phyloP scores from a whole-genome alignment of 1,284 basidiomycete species.

The Cryptococcus sp. region DNA sequence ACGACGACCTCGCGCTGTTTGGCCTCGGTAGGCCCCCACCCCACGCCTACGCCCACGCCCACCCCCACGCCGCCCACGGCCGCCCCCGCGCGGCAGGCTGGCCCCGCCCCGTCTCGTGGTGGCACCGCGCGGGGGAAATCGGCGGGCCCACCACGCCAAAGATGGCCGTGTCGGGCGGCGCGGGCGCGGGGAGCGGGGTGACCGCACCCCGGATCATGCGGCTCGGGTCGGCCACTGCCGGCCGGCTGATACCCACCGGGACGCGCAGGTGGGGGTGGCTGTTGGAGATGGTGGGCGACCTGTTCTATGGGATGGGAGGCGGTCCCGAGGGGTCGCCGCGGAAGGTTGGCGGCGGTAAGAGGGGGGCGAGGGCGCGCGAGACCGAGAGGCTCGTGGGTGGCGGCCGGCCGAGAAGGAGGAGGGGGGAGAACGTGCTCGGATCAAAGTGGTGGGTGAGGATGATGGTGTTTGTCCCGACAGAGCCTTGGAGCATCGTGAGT shows the following conservation, averaged over 20 bases:
- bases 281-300: constrained; percentile 5
- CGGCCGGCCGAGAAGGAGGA: constrained; percentile 4
- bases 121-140: neutral
- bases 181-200: too few species aligned
- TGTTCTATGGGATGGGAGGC: neutral
- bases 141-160: constrained; percentile 16
- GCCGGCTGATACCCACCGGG: constrained; percentile 18
- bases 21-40: constrained; percentile 1
- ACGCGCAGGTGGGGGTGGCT: constrained; percentile 26
- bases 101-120: neutral
- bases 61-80: too few species aligned
- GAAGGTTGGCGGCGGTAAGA: constrained; percentile 1
- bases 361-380: constrained; percentile 16
- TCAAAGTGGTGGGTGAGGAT: constrained; percentile 23
- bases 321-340: neutral
- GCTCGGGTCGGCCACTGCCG: constrained; percentile 4
- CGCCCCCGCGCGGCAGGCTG: too few species aligned
- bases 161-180: neutral
- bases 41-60: too few species aligned
- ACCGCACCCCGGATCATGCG: constrained; percentile 9
- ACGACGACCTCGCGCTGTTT: constrained; percentile 16
- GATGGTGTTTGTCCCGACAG: constrained; percentile 24
- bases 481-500: constrained; percentile 31
- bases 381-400: constrained; percentile 23
- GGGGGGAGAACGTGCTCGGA: constrained; percentile 11